phyloP scores from a whole-genome alignment of 2,329 filamentous ascomycete genomes.

The Rhynchosporium agropyri region DNA sequence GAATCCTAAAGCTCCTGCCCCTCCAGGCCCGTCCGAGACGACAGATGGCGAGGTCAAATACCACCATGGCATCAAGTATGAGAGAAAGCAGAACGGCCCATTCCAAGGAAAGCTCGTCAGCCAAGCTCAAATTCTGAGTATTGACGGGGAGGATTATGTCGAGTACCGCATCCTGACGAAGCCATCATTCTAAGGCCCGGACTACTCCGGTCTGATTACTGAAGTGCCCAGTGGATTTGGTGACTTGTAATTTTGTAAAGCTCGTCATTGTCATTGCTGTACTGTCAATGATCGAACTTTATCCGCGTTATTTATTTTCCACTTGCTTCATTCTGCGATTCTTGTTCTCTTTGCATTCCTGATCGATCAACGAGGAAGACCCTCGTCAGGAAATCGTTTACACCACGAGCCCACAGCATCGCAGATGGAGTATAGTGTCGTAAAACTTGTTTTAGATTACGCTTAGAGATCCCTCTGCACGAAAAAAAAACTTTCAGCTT shows the following conservation, averaged over 20 bases:
- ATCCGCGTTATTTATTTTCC: conserved; percentile 4
- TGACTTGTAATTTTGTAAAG: conserved; percentile 9
- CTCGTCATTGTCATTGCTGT: not conserved
- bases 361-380: conserved; percentile 1
- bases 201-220: too few relatives aligned
- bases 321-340: not conserved
- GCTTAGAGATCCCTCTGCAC: not conserved
- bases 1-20: conserved; percentile 17
- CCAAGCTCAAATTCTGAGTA: conserved; percentile 62
- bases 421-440: not conserved
- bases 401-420: not conserved
- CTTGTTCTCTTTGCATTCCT: conserved; percentile 3
- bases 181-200: conserved; percentile 55
- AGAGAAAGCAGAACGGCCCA: conserved; percentile 61
- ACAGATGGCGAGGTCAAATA: conserved; percentile 55
- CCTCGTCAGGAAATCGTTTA: conserved; percentile 1
- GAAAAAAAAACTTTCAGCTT: not conserved
- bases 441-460: not conserved
- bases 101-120: conserved; percentile 67
- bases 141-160: conserved; percentile 68
- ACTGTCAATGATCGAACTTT: not conserved
- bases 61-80: conserved; percentile 62
- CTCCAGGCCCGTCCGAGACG: conserved; percentile 42
- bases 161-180: conserved; percentile 68
- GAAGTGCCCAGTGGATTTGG: too few relatives aligned